Evolutionary conservation across 768 basidiomycete species (phyloP), one percentile per base, ranked within the genome.

Genomic region (Coprinopsis strossmayeri): DNA sequence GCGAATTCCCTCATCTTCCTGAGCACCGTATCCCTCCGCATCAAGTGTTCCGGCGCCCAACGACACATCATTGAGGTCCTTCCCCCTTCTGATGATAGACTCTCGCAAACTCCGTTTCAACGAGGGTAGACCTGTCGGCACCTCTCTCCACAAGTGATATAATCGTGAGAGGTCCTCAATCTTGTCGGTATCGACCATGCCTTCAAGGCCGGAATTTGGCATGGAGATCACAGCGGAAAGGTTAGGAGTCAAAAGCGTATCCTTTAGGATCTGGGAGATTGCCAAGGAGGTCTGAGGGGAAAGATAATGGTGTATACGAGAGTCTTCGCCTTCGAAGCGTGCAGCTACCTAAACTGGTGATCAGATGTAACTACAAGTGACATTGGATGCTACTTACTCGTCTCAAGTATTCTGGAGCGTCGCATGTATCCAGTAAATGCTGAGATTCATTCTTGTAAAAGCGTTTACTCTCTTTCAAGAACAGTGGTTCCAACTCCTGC

Each of bases 261-360:
- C 70, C 60, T 93, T 81, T 13, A 98, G 73, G 38, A 95, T 89
- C 46, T 78, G 71, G 23, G 79, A 76, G 12, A 99, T 72, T 2
- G 84, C 78, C 0, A 68, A 58, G 0, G 78, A 75, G 1, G 93
- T 95, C 50, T 81, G 75, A 2, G 82, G 77, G 13, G 87, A 82
- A 21, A 98, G 74, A 61, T 96, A 98, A 58, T 93, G 86, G 50
- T 89, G 79, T 11, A 86, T 82, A 26, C 96, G 79, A 20, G 82
- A 81, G 28, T 88, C 81, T 64, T 99, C 96, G 17, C 87, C 82
- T 7, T 80, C 73, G 47, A 98, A 78, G 5, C 93, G 82, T 43
- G 68, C 67, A 66, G 96, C 91, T 7, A 82, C 85, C 91, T 94
- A 63, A 18, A 55, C 20, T 53, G 53, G 59, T 18, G 11, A 20